A percentile compares a stretch with the other conserved stretches of the same genome.
These are phyloP conservation scores for Psilocybe cubensis DNA, from an alignment of 768 basidiomycete species.

Conservation along the genomic window DNA sequence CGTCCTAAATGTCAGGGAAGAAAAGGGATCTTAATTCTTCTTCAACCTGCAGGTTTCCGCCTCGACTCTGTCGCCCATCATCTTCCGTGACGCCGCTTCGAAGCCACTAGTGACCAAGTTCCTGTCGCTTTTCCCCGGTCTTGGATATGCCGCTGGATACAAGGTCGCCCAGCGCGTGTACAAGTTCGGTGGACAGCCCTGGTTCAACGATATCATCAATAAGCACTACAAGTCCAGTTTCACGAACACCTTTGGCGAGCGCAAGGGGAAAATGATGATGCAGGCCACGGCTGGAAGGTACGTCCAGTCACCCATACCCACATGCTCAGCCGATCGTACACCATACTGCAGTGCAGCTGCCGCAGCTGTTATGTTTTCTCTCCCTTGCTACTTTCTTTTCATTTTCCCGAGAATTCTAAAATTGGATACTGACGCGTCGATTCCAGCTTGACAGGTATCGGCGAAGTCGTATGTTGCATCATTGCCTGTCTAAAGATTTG, in stretches of 20 bases:
- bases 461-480: conserved; percentile 79
- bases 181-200: conserved; percentile 99
- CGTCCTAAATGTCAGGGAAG: neutral
- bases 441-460: conserved; percentile 74
- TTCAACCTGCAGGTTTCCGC: conserved; percentile 56
- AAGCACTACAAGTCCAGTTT: conserved; percentile 83
- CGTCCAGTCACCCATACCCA: too few species aligned
- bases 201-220: conserved; percentile 91
- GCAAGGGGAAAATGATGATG: conserved; percentile 94
- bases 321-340: too few species aligned
- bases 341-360: too few species aligned
- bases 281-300: conserved; percentile 95
- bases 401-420: neutral
- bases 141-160: conserved; percentile 98
- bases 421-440: conserved; percentile 9
- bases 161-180: conserved; percentile 93
- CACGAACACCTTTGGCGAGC: conserved; percentile 86
- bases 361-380: too few species aligned
- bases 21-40: neutral
- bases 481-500: neutral
- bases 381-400: too few species aligned
- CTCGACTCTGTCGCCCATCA: conserved; percentile 67
- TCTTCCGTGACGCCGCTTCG: conserved; percentile 85
- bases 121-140: conserved; percentile 94
- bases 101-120: conserved; percentile 71